Evolutionary conservation across 495 filamentous ascomycete species (phyloP).

Genomic region (Hamigera avellanea): DNA sequence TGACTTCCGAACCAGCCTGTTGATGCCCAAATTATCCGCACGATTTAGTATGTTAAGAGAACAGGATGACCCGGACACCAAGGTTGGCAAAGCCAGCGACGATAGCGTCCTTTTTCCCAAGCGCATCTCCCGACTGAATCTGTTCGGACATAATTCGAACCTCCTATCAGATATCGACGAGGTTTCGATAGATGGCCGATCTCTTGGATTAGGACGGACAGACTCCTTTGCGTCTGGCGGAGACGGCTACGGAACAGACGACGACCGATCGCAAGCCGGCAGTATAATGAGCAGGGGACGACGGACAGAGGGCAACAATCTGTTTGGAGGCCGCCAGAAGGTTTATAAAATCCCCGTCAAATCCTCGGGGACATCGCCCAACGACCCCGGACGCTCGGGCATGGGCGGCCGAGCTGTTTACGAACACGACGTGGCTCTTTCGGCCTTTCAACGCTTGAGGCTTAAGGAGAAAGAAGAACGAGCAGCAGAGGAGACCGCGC

Average conservation of each 20-base stretch:
- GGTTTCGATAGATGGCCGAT: slow-evolving; percentile 59
- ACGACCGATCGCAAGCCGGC: slow-evolving; percentile 43
- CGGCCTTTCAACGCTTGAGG: slow-evolving; percentile 64
- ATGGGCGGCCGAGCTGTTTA: slow-evolving; percentile 66
- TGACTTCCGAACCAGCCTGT: slow-evolving; percentile 89
- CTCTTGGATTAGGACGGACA: slow-evolving; percentile 37
- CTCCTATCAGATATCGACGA: slow-evolving; percentile 81
- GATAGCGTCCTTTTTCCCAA: slow-evolving; percentile 84
- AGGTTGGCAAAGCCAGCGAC: slow-evolving; percentile 85
- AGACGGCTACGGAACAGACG: slow-evolving; percentile 58
- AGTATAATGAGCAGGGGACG: slow-evolving; percentile 79
- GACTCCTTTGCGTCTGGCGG: slow-evolving; percentile 41
- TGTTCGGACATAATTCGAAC: slow-evolving; percentile 34
- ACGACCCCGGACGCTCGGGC: slow-evolving; percentile 21
- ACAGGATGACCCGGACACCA: slow-evolving; percentile 79
- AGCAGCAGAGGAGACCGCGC: slow-evolving; percentile 20
- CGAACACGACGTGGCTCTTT: slow-evolving; percentile 72
- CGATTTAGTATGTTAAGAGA: slow-evolving; percentile 94
- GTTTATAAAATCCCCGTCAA: slow-evolving; percentile 76
- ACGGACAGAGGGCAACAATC: slow-evolving; percentile 79
- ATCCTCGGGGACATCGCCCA: slow-evolving; percentile 15
- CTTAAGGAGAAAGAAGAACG: slow-evolving; percentile 46
- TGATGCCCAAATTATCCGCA: slow-evolving; percentile 92
- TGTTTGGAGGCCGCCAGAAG: slow-evolving; percentile 95
- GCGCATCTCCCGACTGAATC: slow-evolving; percentile 58